These are phyloP conservation scores for Globisporangium nodosum DNA, from an alignment of 352 stramenopile genomes.

Conservation along the genomic window DNA sequence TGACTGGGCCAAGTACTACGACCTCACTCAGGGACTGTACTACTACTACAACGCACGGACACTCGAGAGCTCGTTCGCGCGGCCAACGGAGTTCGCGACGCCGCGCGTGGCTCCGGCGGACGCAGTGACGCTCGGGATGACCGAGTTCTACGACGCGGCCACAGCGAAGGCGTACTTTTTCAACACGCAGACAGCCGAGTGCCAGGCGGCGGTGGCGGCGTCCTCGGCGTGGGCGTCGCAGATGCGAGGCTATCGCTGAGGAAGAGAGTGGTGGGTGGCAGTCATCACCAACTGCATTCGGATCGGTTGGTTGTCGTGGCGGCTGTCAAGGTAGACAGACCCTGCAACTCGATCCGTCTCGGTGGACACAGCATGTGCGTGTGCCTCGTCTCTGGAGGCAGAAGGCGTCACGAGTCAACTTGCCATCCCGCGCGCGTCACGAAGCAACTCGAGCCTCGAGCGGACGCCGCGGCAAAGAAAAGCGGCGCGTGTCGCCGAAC, in stretches of 20 bases:
- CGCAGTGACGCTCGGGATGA: constrained; percentile 5
- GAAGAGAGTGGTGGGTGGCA: too few relatives aligned
- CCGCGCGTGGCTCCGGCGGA: constrained; percentile 24
- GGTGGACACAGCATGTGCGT: not conserved
- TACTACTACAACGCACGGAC: constrained; percentile 65
- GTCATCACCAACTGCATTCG: not conserved
- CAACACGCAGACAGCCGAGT: constrained; percentile 48
- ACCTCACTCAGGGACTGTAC: constrained; percentile 39
- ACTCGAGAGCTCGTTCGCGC: constrained; percentile 36
- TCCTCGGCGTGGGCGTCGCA: not conserved
- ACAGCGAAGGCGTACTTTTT: constrained; percentile 42
- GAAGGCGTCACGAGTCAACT: not conserved
- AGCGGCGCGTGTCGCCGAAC: constrained; percentile 1
- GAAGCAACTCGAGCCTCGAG: not conserved
- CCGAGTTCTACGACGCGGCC: constrained; percentile 33
- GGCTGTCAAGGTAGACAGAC: not conserved
- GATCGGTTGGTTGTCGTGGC: not conserved
- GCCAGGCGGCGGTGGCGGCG: constrained; percentile 17
- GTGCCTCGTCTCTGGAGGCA: not conserved
- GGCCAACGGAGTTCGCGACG: constrained; percentile 35
- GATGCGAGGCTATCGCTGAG: constrained; percentile 11
- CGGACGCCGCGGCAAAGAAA: constrained; percentile 1
- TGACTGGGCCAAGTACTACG: constrained; percentile 54
- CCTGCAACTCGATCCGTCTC: not conserved
- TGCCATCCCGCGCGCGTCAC: not conserved